Conservation (phyloP, 2,329 filamentous ascomycete genomes). For the Fusarium abutilonis region DNA sequence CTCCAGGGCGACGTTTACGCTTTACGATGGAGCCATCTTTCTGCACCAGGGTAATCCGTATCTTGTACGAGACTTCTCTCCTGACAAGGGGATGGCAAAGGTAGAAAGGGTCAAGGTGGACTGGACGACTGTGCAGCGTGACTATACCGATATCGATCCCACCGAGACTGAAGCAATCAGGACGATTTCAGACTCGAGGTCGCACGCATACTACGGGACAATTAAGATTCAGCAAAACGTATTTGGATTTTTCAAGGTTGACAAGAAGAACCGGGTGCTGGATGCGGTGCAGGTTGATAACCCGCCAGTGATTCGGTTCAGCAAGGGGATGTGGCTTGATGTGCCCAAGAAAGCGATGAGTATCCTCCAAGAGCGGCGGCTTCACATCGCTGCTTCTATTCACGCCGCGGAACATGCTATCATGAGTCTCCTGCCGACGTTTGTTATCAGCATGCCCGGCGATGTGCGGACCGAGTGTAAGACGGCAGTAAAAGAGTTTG, state of each 20-base stretch:
- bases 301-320: slow-evolving; percentile 84
- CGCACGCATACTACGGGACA: slow-evolving; percentile 82
- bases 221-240: slow-evolving; percentile 90
- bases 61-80: slow-evolving; percentile 87
- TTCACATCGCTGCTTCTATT: slow-evolving; percentile 89
- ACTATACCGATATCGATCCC: slow-evolving; percentile 94
- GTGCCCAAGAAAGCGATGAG: slow-evolving; percentile 82
- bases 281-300: slow-evolving; percentile 95
- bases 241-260: slow-evolving; percentile 98
- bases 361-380: slow-evolving; percentile 74
- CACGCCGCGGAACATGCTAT: slow-evolving; percentile 95
- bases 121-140: slow-evolving; percentile 92
- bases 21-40: slow-evolving; percentile 98
- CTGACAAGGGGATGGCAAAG: slow-evolving; percentile 82
- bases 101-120: slow-evolving; percentile 91
- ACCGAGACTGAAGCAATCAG: slow-evolving; percentile 90
- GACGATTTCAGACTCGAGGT: slow-evolving; percentile 69
- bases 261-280: slow-evolving; percentile 82
- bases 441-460: slow-evolving; percentile 87
- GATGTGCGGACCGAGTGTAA: slow-evolving; percentile 97
- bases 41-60: slow-evolving; percentile 95
- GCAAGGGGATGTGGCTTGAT: slow-evolving; percentile 96
- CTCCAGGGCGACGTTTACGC: slow-evolving; percentile 91
- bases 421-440: slow-evolving; percentile 86
- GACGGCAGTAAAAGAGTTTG: slow-evolving; percentile 85